These are phyloP conservation scores for Sclerotinia borealis DNA, from an alignment of 2,329 filamentous ascomycete genomes.

Conservation along the genomic window DNA sequence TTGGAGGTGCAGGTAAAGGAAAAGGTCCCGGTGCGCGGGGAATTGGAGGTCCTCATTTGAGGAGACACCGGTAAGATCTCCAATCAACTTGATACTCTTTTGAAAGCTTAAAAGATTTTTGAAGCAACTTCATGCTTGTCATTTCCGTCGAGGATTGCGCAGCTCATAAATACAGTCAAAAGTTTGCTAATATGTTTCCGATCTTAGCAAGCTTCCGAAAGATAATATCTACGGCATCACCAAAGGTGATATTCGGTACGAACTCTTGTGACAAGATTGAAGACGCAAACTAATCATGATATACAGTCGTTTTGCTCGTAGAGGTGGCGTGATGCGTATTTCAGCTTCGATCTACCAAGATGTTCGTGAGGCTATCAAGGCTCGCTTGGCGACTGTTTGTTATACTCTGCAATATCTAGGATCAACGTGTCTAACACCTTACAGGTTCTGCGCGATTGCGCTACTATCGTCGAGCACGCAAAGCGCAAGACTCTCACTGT, in stretches of 20 bases:
- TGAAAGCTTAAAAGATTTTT: not conserved
- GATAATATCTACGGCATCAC: slow-evolving; percentile 48
- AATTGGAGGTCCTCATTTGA: slow-evolving; percentile 6
- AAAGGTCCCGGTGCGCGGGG: slow-evolving; percentile 16
- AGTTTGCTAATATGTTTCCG: not conserved
- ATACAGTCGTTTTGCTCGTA: slow-evolving; percentile 58
- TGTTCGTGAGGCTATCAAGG: slow-evolving; percentile 45
- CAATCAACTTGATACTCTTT: not conserved
- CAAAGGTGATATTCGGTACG: slow-evolving; percentile 49
- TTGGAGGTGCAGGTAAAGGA: slow-evolving; percentile 12
- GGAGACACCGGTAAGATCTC: slow-evolving; percentile 12
- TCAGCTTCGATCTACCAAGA: slow-evolving; percentile 59
- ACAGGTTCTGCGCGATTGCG: slow-evolving; percentile 1
- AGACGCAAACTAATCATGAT: not conserved
- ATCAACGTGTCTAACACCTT: not conserved
- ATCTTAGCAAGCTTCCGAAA: slow-evolving; percentile 41
- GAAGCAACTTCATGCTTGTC: not conserved
- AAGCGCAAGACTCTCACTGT: slow-evolving; percentile 57
- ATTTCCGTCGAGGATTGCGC: not conserved
- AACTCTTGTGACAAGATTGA: not conserved
- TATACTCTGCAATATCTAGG: not conserved
- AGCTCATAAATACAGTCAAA: not conserved
- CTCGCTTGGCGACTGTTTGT: slow-evolving; percentile 42
- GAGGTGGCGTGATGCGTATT: slow-evolving; percentile 72
- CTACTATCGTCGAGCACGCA: slow-evolving; percentile 43